phyloP scores from a whole-genome alignment of 2,329 filamentous ascomycete species.

The Emericellopsis atlantica region DNA sequence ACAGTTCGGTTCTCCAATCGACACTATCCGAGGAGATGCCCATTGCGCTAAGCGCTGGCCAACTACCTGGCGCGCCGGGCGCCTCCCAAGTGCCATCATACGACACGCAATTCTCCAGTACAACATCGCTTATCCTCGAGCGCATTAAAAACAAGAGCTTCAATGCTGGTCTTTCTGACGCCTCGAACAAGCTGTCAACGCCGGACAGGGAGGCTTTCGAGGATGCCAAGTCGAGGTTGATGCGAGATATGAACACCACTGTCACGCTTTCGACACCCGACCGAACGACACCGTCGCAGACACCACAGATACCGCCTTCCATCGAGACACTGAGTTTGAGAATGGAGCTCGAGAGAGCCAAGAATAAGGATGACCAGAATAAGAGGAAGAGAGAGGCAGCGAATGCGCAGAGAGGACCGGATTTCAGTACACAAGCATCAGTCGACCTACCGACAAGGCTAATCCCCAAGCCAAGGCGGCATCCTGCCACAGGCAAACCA shows the following conservation, averaged over 20 bases:
- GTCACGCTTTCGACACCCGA: slow-evolving; percentile 1
- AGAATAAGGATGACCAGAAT: background rate
- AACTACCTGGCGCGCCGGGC: too few species aligned
- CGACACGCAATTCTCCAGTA: slow-evolving; percentile 5
- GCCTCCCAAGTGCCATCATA: background rate
- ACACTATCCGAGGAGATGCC: too few species aligned
- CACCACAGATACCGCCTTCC: background rate
- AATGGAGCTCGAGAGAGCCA: background rate
- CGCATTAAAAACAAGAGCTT: slow-evolving; percentile 4
- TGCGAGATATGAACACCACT: background rate
- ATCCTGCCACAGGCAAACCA: background rate
- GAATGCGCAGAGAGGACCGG: slow-evolving; percentile 9
- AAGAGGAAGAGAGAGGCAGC: slow-evolving; percentile 16
- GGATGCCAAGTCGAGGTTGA: background rate
- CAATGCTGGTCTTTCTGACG: slow-evolving; percentile 1
- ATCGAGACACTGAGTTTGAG: background rate
- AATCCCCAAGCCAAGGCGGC: background rate
- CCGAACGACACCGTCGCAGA: background rate
- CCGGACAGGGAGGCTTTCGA: background rate
- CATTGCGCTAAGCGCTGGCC: too few species aligned
- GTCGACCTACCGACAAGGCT: background rate
- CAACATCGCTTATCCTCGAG: slow-evolving; percentile 6
- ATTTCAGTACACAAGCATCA: slow-evolving; percentile 20
- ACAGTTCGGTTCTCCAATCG: too few species aligned
- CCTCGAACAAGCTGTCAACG: background rate